phyloP scores from a whole-genome alignment of 164 flowering plant genomes.

The Euptelea pleiosperma region DNA sequence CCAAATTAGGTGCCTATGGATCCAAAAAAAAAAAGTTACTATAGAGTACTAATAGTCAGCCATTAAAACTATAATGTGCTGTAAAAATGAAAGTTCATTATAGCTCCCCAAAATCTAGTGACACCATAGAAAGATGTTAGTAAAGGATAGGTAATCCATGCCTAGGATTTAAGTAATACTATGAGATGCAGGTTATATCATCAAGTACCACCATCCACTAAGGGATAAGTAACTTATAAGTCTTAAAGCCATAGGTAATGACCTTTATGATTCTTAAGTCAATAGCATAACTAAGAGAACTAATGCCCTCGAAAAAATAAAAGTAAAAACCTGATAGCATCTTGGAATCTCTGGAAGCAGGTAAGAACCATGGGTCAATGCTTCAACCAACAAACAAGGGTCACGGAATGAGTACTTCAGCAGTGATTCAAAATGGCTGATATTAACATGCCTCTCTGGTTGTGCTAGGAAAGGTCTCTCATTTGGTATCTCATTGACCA shows the following conservation, averaged over 20 bases:
- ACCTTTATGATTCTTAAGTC: too few species aligned
- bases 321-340: constrained; percentile 91
- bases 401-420: constrained; percentile 64
- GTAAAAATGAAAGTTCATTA: too few species aligned
- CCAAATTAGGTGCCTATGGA: too few species aligned
- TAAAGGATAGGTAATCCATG: background rate
- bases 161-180: background rate
- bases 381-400: constrained; percentile 70
- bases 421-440: constrained; percentile 41
- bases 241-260: background rate
- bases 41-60: too few species aligned
- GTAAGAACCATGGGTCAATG: constrained; percentile 88
- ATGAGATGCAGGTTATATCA: background rate
- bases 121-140: too few species aligned
- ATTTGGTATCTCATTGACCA: constrained; percentile 29
- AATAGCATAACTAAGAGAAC: background rate
- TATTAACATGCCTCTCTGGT: constrained; percentile 49
- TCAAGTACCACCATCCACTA: too few species aligned
- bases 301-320: too few species aligned
- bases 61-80: too few species aligned
- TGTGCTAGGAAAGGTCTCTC: constrained; percentile 25
- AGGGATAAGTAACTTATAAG: too few species aligned
- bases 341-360: constrained; percentile 71
- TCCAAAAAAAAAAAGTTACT: too few species aligned
- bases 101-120: too few species aligned